Evolutionary conservation across 352 stramenopile species (phyloP).

Genomic region (Plasmopara halstedii): DNA sequence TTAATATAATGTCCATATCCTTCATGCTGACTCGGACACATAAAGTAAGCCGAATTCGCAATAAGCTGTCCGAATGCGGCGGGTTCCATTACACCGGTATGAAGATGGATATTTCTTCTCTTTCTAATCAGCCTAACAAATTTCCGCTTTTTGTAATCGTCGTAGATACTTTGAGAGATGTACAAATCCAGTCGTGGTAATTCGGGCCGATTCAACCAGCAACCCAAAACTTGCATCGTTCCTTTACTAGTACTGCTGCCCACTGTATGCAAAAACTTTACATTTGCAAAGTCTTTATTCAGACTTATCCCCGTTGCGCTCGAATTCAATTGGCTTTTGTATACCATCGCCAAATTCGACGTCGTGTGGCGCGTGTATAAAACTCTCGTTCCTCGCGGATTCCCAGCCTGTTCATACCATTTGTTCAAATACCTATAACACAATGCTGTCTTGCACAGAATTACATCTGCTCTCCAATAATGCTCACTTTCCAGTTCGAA

Average conservation of each 20-base stretch:
- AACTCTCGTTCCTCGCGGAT: conserved; percentile 36
- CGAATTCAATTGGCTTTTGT: conserved; percentile 13
- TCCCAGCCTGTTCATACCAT: conserved; percentile 58
- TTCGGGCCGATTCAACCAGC: conserved; percentile 26
- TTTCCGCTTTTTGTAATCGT: conserved; percentile 15
- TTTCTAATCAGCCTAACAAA: conserved; percentile 20
- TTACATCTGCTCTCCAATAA: conserved; percentile 35
- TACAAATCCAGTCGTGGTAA: conserved; percentile 30
- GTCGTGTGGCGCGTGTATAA: conserved; percentile 61
- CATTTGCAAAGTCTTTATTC: conserved; percentile 32
- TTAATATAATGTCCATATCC: conserved; percentile 66
- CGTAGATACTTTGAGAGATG: conserved; percentile 28
- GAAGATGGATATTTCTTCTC: conserved; percentile 23
- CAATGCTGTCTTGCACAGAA: conserved; percentile 45
- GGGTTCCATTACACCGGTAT: conserved; percentile 26
- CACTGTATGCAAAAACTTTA: conserved; percentile 37
- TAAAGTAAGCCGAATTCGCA: conserved; percentile 30
- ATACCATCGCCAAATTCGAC: conserved; percentile 29
- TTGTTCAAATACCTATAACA: conserved; percentile 29
- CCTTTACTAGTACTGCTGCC: conserved; percentile 42
- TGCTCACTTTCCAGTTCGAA: conserved; percentile 40
- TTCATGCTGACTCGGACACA: conserved; percentile 46
- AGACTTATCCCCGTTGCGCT: conserved; percentile 4
- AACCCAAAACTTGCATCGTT: conserved; percentile 32
- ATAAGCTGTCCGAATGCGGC: conserved; percentile 33